A percentile compares a stretch with the other conserved stretches of the same genome.
Conservation (phyloP, 768 basidiomycete genomes). For the Kwoniella sp. region DNA sequence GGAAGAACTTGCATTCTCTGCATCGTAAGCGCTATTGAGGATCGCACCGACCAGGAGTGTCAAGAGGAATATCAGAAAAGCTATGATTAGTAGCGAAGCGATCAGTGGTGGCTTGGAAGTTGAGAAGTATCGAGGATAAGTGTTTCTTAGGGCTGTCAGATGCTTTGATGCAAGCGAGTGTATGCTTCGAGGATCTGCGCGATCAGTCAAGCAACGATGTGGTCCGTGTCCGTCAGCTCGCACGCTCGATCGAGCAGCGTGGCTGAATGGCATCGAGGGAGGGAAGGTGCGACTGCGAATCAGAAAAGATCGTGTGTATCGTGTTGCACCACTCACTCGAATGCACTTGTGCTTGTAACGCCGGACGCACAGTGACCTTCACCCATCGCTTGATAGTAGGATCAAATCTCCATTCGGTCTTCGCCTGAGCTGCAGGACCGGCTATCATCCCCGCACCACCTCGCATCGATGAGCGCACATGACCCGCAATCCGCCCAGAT, state of each 20-base stretch:
- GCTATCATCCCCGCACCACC: neutral
- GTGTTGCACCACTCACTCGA: neutral
- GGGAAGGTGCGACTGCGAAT: no score
- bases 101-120: slow-evolving; percentile 20
- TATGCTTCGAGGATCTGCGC: neutral
- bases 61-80: slow-evolving; percentile 19
- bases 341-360: neutral
- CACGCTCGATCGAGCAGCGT: no score
- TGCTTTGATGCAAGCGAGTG: neutral
- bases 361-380: slow-evolving; percentile 7
- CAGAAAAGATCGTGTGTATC: no score
- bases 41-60: slow-evolving; percentile 29
- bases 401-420: neutral
- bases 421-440: neutral
- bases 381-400: slow-evolving; percentile 4
- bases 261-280: no score
- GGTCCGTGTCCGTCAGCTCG: neutral
- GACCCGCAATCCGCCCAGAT: no score
- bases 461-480: no score
- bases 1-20: slow-evolving; percentile 13
- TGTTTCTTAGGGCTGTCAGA: neutral
- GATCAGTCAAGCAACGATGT: neutral
- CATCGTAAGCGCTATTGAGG: slow-evolving; percentile 36
- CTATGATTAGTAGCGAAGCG: slow-evolving; percentile 21
- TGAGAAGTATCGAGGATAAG: slow-evolving; percentile 21